Evolutionary conservation across 768 basidiomycete species (phyloP), one percentile per base, ranked within the genome.

Genomic region (Boletus subcaerulescens): DNA sequence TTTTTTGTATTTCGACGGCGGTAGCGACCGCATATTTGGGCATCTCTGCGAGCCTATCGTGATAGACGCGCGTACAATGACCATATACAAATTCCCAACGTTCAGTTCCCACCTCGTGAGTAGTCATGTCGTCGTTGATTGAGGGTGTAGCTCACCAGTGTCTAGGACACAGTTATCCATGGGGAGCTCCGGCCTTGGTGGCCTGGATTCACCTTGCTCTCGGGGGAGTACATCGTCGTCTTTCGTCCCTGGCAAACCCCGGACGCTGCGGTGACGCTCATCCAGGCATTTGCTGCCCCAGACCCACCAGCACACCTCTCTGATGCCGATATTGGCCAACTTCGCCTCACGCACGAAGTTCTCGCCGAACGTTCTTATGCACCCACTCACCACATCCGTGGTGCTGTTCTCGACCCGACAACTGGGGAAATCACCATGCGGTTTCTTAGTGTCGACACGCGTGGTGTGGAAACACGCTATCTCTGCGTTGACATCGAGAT

Each of bases 281-380:
- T 66, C 31, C 64, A 65, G 14, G 59, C 46, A n/a, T 64, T 66
- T 29, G 40, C 53, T 24, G 22, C 24, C 12, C 64, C 61, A 8
- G 42, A 61, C 9, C 4, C 55, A 40, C 39, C 8, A 22, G 9
- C 13, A 7, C n/a, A 31, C n/a, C 32, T 7, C 22, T 18, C 48
- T 20, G 35, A 44, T 14, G 13, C 22, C 9, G 45, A 48, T 24
- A 33, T 7, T 22, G 29, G 20, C 20, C 56, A 45, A 35, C 58
- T 66, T 43, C 52, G 26, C 5, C 64, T 65, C n/a, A 54, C 65
- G 12, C 64, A 65, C 20, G 64, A 64, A 44, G 36, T 47, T 29
- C 53, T 65, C 8, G 40, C 41, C 22, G 43, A 55, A 18, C 32
- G 38, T 32, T 31, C 46, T 20, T 47, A 45, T 41, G 43, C 31